Evolutionary conservation across 306 rosid species (phyloP).

Genomic region (Sechiopsis laciniata): DNA sequence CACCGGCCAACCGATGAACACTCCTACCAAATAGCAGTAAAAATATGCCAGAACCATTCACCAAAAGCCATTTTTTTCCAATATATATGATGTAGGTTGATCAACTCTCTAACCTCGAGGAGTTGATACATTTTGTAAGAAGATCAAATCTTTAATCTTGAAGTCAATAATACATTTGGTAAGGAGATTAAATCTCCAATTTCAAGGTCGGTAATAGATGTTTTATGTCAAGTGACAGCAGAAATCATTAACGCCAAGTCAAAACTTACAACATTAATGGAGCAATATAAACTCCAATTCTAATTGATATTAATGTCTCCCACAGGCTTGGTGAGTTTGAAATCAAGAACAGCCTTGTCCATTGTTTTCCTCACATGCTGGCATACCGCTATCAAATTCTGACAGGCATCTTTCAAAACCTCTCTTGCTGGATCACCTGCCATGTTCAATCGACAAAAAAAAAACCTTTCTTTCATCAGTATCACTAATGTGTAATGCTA

Average conservation of each 20-base stretch:
- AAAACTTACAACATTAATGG: too few relatives aligned
- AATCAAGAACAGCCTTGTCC: conserved; percentile 56
- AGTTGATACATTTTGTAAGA: too few relatives aligned
- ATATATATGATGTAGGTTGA: too few relatives aligned
- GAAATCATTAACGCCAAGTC: too few relatives aligned
- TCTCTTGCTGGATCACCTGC: conserved; percentile 68
- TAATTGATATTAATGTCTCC: conserved; percentile 30
- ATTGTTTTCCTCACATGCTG: conserved; percentile 64
- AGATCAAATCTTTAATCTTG: too few relatives aligned
- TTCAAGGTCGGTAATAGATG: too few relatives aligned
- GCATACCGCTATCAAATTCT: conserved; percentile 65
- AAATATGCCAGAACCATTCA: not conserved
- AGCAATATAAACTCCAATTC: not conserved
- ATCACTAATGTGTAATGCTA: not conserved
- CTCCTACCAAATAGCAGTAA: not conserved
- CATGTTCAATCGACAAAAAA: not conserved
- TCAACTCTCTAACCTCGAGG: too few relatives aligned
- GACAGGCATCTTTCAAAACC: conserved; percentile 62
- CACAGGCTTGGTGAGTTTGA: conserved; percentile 31
- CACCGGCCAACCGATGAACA: too few relatives aligned
- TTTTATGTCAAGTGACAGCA: too few relatives aligned
- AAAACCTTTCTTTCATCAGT: not conserved
- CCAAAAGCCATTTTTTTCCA: too few relatives aligned
- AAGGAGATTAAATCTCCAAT: too few relatives aligned
- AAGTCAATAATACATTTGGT: too few relatives aligned